Evolutionary conservation across 208 protist species (phyloP), one percentile per base, ranked within the genome.

Genomic region (Vickermania ingenoplastis): DNA sequence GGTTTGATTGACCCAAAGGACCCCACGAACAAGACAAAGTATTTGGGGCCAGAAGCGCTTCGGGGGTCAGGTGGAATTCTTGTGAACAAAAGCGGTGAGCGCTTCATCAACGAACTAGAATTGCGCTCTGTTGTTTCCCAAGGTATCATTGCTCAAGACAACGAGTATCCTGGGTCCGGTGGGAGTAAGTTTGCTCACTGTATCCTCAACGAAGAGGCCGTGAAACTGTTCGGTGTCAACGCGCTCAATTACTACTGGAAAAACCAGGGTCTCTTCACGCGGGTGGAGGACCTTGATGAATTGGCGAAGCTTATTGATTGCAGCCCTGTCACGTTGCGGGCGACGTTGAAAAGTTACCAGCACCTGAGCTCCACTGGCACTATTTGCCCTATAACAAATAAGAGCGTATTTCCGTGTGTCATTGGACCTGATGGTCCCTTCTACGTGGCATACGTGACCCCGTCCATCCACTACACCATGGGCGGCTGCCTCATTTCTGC

Each of bases 391-490:
- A 29, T 59, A 7, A 87, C 73, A 21, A 83, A 75, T 31, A 97
- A 92, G 67, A 60, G 51, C 28, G 77, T 88, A 14, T 94, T 80
- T 62, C 81, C 74, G 26, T 80, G 70, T 48, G 71, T 79, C 27
- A 11, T 83, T 17, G 83, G 76, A 22, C 61, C 68, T 4, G 49
- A 81, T 41, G 79, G 80, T 25, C 75, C 73, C 27, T 91, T 79
- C 65, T 81, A 92, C 67, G 81, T 92, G 26, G 80, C 87, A 28
- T 76, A 83, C 64, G 79, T 98, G 31, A 97, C 92, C 21, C 97
- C 97, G 5, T 81, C 77, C 1, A 87, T 99, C 66, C 97, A 99
- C 77, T 99, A 99, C 84, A 95, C 81, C 4, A 97, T 98, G 96
- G 97, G 97, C 54, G 97, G 97, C 41, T 67, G 96, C 50, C 54